Evolutionary conservation across 1,284 basidiomycete genomes (phyloP).

Genomic region (Cutaneotrichosporon cutaneum): DNA sequence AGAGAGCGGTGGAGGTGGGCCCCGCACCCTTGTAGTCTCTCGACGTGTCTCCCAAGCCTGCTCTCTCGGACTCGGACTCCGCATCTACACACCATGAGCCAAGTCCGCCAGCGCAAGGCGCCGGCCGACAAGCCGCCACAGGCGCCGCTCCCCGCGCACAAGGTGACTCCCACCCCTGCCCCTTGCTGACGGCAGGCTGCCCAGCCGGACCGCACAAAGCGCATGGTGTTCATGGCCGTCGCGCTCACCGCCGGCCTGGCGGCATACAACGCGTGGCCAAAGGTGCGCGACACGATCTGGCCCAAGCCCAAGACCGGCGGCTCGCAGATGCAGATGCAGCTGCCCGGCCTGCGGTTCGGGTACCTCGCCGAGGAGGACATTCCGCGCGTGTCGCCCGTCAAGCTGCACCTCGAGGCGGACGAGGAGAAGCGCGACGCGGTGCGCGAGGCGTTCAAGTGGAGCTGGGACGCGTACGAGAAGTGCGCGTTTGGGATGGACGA

Average conservation of each 20-base stretch:
- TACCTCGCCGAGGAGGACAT: not conserved
- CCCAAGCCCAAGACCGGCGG: not conserved
- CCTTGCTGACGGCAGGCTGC: not conserved
- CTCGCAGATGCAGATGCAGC: not conserved
- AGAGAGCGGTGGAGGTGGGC: not conserved
- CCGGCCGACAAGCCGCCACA: not conserved
- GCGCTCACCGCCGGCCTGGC: not conserved
- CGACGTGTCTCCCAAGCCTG: not conserved
- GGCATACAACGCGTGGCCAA: slow-evolving; percentile 1
- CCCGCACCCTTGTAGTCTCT: not conserved
- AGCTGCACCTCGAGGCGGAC: slow-evolving; percentile 57
- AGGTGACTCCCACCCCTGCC: not conserved
- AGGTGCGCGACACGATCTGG: not conserved
- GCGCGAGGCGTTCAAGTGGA: slow-evolving; percentile 75
- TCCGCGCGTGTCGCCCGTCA: slow-evolving; percentile 5
- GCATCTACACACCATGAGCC: not conserved
- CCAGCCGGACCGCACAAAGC: not conserved
- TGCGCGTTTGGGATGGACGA: slow-evolving; percentile 84
- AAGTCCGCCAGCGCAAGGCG: slow-evolving; percentile 8
- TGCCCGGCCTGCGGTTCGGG: slow-evolving; percentile 10
- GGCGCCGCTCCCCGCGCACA: not conserved
- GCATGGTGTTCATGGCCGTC: not conserved
- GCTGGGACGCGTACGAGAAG: slow-evolving; percentile 76
- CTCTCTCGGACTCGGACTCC: not conserved
- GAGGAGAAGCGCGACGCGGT: slow-evolving; percentile 65